Evolutionary conservation across 306 rosid genomes (phyloP), one percentile per base, ranked within the genome.

Genomic region (Citrullus colocynthis): DNA sequence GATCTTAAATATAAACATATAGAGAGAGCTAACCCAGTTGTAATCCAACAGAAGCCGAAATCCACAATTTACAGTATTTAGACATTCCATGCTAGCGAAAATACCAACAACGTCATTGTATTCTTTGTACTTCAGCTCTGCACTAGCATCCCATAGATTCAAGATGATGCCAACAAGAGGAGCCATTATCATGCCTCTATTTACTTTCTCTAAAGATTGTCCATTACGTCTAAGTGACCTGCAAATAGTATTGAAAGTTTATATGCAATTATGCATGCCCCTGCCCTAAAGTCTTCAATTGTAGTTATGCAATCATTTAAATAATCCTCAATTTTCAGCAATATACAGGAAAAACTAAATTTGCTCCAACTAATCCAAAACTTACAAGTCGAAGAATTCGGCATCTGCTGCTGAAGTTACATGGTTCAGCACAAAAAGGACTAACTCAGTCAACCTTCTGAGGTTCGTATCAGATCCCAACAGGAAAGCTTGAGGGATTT

Each of bases 351-450:
- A 4, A 64, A 63, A 51, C 24, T 36, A 34, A 8, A 65, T 24
- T 41, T 66, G 75, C 16, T 60, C 77, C 74, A 58, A 67, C 66
- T 62, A 51, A 72, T 44, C 56, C 34, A 77, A 69, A 81, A 87
- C 99, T 87, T 92, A 95, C 99, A 90, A 79, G 83, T 95, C 96
- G 78, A 95, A 92, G 83, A 95, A 89, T 80, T 92, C 97, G 5
- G 92, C 88, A 84, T 90, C 96, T 12, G 90, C 97, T 30, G 93
- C 93, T 79, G 96, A 95, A 59, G 84, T 88, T 56, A 91, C 86
- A 81, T 89, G 92, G 81, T 91, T 95, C 80, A 95, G 84, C 83
- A 95, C 91, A 81, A 95, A 95, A 36, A 95, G 89, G 81, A 95
- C 83, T 85, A 95, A 87, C 88, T 95, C 99, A 9, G 91, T 92